Evolutionary conservation across 1,284 basidiomycete species (phyloP), one percentile per base, ranked within the genome.

Genomic region (Cryptococcus sp.): DNA sequence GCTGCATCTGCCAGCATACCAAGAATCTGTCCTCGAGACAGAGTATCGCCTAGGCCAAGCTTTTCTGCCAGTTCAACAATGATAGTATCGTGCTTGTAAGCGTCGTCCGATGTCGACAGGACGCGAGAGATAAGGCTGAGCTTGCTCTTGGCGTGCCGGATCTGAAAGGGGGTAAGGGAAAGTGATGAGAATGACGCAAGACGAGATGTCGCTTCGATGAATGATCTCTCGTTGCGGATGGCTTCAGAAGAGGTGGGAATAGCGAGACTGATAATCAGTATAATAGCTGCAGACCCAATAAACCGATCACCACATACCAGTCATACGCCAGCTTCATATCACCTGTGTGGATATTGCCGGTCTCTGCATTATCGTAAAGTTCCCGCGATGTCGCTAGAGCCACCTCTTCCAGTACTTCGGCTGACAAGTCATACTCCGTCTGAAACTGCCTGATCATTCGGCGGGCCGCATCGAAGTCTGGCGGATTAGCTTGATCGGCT

Each of bases 241-340:
- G 78, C 78, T 9, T 83, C 80, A 0, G 89, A 85, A 11, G 78
- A 72, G 3, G 78, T 77, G 1, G 87, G 83, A 2, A 94, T 87
- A 41, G 83, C 77, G 48, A 96, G 78, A 62, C 92, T 94, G 57
- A 4, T 10, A 25, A 31, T 40, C 22, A 54, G 50, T 31, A 23
- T 14, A 10, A 32, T 14, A 7, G 7, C 36, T 19, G 7, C 32
- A 9, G 32, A 34, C 14, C 14, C 36, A 19, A 16, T 19, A 16
- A 16, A 16, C 36, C 14, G 16, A 16, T 19, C 7, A 16, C 16
- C 4, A 68, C 81, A 68, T 70, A 93, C 92, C 91, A 94, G 54
- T 94, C 89, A 71, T 92, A 92, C 1, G 92, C 92, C 37, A 91
- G 78, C 73, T 91, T 93, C 91, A 97, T 96, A 48, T 93, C 89